Evolutionary conservation across 2,329 filamentous ascomycete genomes (phyloP), one percentile per base, ranked within the genome.

Genomic region (Colletotrichum noveboracense): DNA sequence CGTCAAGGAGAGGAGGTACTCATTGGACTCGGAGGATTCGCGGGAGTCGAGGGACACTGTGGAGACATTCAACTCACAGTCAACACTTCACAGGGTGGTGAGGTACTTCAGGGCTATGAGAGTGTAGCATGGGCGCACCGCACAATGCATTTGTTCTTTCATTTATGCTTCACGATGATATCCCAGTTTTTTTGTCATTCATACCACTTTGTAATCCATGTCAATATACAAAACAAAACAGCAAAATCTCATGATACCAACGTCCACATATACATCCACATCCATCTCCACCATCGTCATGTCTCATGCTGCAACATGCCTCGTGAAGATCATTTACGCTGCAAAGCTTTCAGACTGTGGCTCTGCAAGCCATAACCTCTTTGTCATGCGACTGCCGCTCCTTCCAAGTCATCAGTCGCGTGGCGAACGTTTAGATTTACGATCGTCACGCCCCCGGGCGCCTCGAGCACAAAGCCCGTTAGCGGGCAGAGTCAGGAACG

Each of bases 1-100:
- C 56, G 78, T 82, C 65, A 77, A 72, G 75, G 71, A 71, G 58
- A 75, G 76, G 68, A 70, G 76, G 38, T 75, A 38, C 4, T 77
- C 76, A 24, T 34, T 75, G 10, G 71, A 71, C 56, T 78, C 77
- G 14, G 66, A 72, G 28, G 75, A 77, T 10, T 76, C 74, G n/a
- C 62, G 69, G 10, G 75, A 77, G 16, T 76, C 74, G 3, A 61
- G 43, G 9, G 71, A 70, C 14, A 76, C 74, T 3, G 34, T 65
- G 10, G 74, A 76, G 24, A 74, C 71, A 26, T 66, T 36, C 9
- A 34, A 71, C 30, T 75, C 74, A 24, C 52, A 60, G 9, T 76
- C 71, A 26, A 66, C 66, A 1, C 30, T 76, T n/a, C 58, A 32
- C 6, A 74, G 71, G 52, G 71, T 76, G 4, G 43, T 56, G 52